These are phyloP conservation scores for Stellera chamaejasme DNA, from an alignment of 345 rosid species.

Conservation along the genomic window DNA sequence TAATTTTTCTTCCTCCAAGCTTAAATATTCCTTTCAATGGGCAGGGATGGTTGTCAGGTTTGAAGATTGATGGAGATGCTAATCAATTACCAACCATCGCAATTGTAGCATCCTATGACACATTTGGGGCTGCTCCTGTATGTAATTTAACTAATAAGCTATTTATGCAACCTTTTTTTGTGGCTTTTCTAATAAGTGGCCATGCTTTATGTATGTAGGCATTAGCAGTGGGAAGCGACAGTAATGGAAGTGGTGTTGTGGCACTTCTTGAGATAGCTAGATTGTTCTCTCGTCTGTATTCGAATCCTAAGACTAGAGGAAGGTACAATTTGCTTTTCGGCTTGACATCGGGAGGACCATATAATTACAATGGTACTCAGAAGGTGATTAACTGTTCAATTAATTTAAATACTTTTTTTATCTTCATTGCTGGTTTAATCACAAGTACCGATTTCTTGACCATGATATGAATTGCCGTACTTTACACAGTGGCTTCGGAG, in stretches of 20 bases:
- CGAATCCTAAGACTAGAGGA: constrained; percentile 95
- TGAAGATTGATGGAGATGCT: constrained; percentile 79
- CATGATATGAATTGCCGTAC: constrained; percentile 10
- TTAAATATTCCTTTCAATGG: constrained; percentile 17
- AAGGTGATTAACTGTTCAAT: constrained; percentile 47
- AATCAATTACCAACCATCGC: constrained; percentile 94
- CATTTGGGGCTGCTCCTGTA: constrained; percentile 98
- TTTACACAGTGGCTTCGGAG: constrained; percentile 87
- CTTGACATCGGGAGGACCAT: constrained; percentile 93
- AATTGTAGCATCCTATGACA: constrained; percentile 90
- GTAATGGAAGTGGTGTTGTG: constrained; percentile 94
- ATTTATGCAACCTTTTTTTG: background rate
- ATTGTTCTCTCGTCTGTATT: constrained; percentile 81
- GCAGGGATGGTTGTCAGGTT: constrained; percentile 97
- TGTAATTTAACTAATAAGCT: constrained; percentile 21
- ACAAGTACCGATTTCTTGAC: constrained; percentile 7
- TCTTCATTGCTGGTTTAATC: background rate
- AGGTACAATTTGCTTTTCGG: constrained; percentile 91
- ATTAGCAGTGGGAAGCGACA: constrained; percentile 89
- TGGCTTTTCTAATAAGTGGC: constrained; percentile 4
- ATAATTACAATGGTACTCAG: constrained; percentile 91
- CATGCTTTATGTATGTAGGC: constrained; percentile 46
- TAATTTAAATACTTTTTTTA: constrained; percentile 6
- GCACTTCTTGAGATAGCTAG: constrained; percentile 97
- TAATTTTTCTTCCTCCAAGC: background rate